These are phyloP conservation scores for Pseudisothecium myosuroides DNA, from an alignment of 225 moss, liverwort and hornwort species.

Conservation along the genomic window DNA sequence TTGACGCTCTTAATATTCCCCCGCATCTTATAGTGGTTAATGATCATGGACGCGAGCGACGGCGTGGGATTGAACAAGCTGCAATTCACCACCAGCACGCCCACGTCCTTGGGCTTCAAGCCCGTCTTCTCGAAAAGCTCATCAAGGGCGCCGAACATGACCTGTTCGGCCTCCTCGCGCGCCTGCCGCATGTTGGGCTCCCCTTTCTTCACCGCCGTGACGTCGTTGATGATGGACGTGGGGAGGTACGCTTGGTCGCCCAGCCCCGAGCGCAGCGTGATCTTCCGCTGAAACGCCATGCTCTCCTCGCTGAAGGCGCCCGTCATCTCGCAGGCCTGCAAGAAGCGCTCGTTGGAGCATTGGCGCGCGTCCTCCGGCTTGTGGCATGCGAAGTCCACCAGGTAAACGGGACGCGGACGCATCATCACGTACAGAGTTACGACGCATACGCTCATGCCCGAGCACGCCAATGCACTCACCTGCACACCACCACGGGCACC, in stretches of 20 bases:
- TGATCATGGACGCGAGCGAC: conserved; percentile 35
- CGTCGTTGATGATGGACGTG: conserved; percentile 19
- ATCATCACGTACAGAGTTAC: conserved; percentile 29
- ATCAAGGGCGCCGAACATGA: conserved; percentile 41
- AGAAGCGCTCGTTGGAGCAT: conserved; percentile 28
- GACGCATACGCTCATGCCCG: conserved; percentile 21
- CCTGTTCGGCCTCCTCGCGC: conserved; percentile 23
- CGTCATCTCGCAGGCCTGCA: conserved; percentile 12
- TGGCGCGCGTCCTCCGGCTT: conserved; percentile 15
- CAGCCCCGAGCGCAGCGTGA: conserved; percentile 13
- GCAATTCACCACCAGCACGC: conserved; percentile 37
- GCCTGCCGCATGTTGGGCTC: conserved; percentile 27
- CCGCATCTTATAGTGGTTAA: conserved; percentile 54
- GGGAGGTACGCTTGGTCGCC: conserved; percentile 31
- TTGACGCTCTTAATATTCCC: conserved; percentile 36
- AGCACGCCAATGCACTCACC: conserved; percentile 34
- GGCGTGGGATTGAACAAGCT: conserved; percentile 43
- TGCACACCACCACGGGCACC: background rate
- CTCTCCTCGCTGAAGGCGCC: conserved; percentile 24
- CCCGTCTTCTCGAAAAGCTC: conserved; percentile 36
- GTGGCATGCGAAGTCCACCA: conserved; percentile 44
- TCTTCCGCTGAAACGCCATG: conserved; percentile 29
- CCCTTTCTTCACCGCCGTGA: conserved; percentile 5
- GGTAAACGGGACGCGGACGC: conserved; percentile 11
- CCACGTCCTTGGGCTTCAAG: conserved; percentile 36